A percentile compares a stretch with the other conserved stretches of the same genome.
These are phyloP conservation scores for Metschnikowia santaceciliae DNA, from an alignment of 805 yeast genomes.

Conservation along the genomic window DNA sequence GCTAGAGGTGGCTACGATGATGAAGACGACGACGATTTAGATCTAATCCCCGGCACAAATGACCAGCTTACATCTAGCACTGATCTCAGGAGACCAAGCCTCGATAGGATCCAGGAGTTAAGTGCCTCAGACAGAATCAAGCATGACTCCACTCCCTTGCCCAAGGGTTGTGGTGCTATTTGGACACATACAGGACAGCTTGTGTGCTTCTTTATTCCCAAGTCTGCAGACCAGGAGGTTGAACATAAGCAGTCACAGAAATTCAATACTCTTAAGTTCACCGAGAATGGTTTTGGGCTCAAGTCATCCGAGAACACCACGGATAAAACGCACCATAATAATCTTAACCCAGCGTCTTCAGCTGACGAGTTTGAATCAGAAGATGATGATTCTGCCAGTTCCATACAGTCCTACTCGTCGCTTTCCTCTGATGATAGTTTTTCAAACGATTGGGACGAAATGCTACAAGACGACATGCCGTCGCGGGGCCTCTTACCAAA, in stretches of 20 bases:
- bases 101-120: not conserved
- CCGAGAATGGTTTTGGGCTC: conserved; percentile 50
- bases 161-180: conserved; percentile 88
- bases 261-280: conserved; percentile 41
- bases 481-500: conserved; percentile 53
- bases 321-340: conserved; percentile 7
- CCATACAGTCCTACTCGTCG: conserved; percentile 13
- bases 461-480: conserved; percentile 53
- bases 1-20: conserved; percentile 22
- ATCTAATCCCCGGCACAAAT: conserved; percentile 39
- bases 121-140: conserved; percentile 5
- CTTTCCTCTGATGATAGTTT: conserved; percentile 53
- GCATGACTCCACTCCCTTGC: conserved; percentile 78
- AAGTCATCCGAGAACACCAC: conserved; percentile 4
- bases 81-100: conserved; percentile 4
- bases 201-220: conserved; percentile 76
- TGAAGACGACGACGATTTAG: conserved; percentile 25
- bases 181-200: conserved; percentile 80
- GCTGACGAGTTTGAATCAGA: conserved; percentile 7
- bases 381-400: conserved; percentile 10
- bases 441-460: conserved; percentile 65
- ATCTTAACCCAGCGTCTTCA: not conserved
- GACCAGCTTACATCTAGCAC: conserved; percentile 19
- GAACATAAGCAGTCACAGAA: conserved; percentile 40
- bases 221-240: conserved; percentile 32